Percentiles rank a stretch among this genome's conserved stretches.
Evolutionary conservation across 2,329 filamentous ascomycete species (phyloP).

Genomic region (Colletotrichum sojae): DNA sequence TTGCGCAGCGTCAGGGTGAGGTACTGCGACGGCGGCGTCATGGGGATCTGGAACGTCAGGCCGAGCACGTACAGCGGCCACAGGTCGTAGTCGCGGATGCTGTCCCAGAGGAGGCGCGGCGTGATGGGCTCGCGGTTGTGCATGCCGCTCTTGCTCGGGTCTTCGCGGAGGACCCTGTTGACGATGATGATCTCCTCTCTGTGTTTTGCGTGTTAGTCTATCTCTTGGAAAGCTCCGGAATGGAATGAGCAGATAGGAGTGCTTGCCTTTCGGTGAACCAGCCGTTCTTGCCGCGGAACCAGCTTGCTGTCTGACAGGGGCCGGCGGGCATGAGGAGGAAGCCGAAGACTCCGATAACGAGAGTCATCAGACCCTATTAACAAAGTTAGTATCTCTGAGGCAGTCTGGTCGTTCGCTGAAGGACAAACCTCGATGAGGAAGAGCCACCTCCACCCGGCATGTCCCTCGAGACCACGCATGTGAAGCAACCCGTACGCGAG

Average conservation of each 20-base stretch:
- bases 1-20: slow-evolving; percentile 66
- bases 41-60: slow-evolving; percentile 62
- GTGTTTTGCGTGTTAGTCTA: slow-evolving; percentile 62
- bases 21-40: slow-evolving; percentile 61
- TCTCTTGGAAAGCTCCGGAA: background rate
- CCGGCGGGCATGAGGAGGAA: slow-evolving; percentile 50
- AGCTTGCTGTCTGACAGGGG: slow-evolving; percentile 66
- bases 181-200: slow-evolving; percentile 70
- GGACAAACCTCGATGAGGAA: slow-evolving; percentile 64
- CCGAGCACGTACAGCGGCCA: slow-evolving; percentile 70
- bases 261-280: slow-evolving; percentile 70
- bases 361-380: slow-evolving; percentile 8
- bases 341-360: slow-evolving; percentile 26
- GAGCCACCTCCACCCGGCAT: slow-evolving; percentile 62
- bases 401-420: no score
- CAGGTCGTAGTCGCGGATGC: slow-evolving; percentile 68
- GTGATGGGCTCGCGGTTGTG: slow-evolving; percentile 70
- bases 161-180: slow-evolving; percentile 70
- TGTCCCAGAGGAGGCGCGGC: slow-evolving; percentile 60
- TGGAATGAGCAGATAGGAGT: background rate
- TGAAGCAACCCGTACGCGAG: slow-evolving; percentile 57
- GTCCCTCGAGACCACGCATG: slow-evolving; percentile 53
- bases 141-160: slow-evolving; percentile 70
- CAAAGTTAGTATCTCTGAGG: background rate
- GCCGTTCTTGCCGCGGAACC: slow-evolving; percentile 66